A percentile compares a stretch with the other conserved stretches of the same genome.
Evolutionary conservation across 2,329 filamentous ascomycete genomes (phyloP).

Genomic region (Zopfia rhizophila): DNA sequence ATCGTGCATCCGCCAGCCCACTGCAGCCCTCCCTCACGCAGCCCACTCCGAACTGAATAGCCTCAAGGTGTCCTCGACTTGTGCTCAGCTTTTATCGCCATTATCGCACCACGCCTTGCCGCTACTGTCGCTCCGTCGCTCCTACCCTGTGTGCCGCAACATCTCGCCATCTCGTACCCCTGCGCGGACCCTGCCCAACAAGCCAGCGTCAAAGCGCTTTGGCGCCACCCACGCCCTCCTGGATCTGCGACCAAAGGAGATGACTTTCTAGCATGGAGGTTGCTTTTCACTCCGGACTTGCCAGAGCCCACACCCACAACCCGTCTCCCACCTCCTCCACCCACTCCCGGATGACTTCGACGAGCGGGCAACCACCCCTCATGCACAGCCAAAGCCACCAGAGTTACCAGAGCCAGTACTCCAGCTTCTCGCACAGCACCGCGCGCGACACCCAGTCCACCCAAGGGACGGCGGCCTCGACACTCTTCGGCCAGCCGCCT

Average conservation of each 20-base stretch:
- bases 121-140: constrained; percentile 3
- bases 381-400: constrained; percentile 53
- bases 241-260: constrained; percentile 30
- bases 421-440: constrained; percentile 58
- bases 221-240: constrained; percentile 27
- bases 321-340: constrained; percentile 32
- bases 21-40: constrained; percentile 18
- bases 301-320: constrained; percentile 32
- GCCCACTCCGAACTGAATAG: constrained; percentile 17
- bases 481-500: constrained; percentile 54
- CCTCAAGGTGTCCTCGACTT: no score
- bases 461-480: constrained; percentile 56
- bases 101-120: constrained; percentile 10
- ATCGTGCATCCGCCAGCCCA: constrained; percentile 32
- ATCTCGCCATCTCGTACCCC: constrained; percentile 3
- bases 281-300: constrained; percentile 40
- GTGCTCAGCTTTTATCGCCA: constrained; percentile 10
- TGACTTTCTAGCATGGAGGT: constrained; percentile 50
- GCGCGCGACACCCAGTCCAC: constrained; percentile 60
- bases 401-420: constrained; percentile 60
- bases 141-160: neutral
- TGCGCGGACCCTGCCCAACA: constrained; percentile 13
- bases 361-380: constrained; percentile 50
- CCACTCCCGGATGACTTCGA: constrained; percentile 48
- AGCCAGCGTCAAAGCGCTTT: constrained; percentile 24